Evolutionary conservation across 108 stramenopile genomes (phyloP).

Genomic region (Cyclostephanos tholiformis): DNA sequence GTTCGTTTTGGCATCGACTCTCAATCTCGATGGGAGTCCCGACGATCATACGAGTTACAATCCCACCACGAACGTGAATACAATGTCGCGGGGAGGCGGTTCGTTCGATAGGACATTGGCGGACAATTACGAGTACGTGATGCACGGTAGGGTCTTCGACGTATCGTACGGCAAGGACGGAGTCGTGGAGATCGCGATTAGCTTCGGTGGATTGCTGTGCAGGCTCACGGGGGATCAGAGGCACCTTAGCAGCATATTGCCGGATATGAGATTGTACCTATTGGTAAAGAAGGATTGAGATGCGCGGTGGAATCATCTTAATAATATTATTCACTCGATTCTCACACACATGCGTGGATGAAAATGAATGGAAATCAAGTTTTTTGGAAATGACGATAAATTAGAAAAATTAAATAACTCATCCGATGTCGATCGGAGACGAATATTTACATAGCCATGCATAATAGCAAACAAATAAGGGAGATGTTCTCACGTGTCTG

Average conservation of each 20-base stretch:
- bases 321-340: too few relatives aligned
- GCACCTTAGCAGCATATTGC: constrained; percentile 87
- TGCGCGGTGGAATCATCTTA: too few relatives aligned
- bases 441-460: too few relatives aligned
- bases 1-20: constrained; percentile 89
- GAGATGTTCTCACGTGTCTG: too few relatives aligned
- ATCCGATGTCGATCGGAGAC: too few relatives aligned
- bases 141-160: constrained; percentile 96
- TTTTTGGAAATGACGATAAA: too few relatives aligned
- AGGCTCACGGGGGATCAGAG: constrained; percentile 91
- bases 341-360: too few relatives aligned
- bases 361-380: too few relatives aligned
- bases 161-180: constrained; percentile 85
- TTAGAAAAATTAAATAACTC: too few relatives aligned
- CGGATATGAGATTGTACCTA: constrained; percentile 89
- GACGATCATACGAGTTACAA: constrained; percentile 92
- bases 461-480: too few relatives aligned
- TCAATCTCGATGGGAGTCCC: constrained; percentile 91
- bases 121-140: constrained; percentile 97
- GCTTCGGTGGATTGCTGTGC: constrained; percentile 96
- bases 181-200: constrained; percentile 81
- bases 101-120: constrained; percentile 86
- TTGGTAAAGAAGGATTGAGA: constrained; percentile 91
- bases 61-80: constrained; percentile 44
- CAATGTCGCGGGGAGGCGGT: too few relatives aligned